Evolutionary conservation across 352 stramenopile species (phyloP), one percentile per base, ranked within the genome.

Genomic region (Elongisporangium senticosum): DNA sequence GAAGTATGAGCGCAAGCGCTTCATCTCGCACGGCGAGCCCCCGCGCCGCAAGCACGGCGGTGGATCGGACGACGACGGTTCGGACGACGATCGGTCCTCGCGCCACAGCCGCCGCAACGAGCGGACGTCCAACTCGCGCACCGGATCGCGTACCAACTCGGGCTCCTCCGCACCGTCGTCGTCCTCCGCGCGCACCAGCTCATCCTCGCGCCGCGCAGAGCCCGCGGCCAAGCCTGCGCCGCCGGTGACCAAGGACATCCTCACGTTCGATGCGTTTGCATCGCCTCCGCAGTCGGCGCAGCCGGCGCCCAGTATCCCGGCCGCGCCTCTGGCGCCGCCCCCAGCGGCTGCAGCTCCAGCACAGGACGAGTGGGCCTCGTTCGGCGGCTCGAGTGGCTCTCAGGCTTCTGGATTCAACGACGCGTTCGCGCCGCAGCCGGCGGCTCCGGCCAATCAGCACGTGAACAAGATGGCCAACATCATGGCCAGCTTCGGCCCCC

Each of bases 1-100:
- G 49, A 96, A 96, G 67, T 96, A 96, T 69, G 88, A 96, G 61
- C 80, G 86, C 49, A 90, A 90, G 69, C 75, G 81, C 22, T 96
- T 91, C 59, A 63, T 83, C 7, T 64, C 59, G n/a, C 75, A 65
- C n/a, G 68, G 79, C 22, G 78, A 89, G 4, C 58, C 61, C 1
- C 69, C 65, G 0, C 62, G 68, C 52, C 75, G 77, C 56, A 77
- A 83, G 51, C 62, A 76, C 10, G 51, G 50, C 28, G 75, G 77
- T 52, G 69, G 79, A 24, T 62, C 56, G 26, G 72, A 83, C 17
- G 75, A 89, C 28, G 61, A 79, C 7, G 67, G 76, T 13, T 51
- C 37, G 4, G 54, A 62, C 14, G 24, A 56, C 7, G 47, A 62
- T 26, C 50, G 55, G 11, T 58, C 61, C 19, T 33, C 47, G 4